A percentile compares a stretch with the other conserved stretches of the same genome.
Evolutionary conservation across 2,329 filamentous ascomycete genomes (phyloP).

Genomic region (Neoarthrinium moseri): DNA sequence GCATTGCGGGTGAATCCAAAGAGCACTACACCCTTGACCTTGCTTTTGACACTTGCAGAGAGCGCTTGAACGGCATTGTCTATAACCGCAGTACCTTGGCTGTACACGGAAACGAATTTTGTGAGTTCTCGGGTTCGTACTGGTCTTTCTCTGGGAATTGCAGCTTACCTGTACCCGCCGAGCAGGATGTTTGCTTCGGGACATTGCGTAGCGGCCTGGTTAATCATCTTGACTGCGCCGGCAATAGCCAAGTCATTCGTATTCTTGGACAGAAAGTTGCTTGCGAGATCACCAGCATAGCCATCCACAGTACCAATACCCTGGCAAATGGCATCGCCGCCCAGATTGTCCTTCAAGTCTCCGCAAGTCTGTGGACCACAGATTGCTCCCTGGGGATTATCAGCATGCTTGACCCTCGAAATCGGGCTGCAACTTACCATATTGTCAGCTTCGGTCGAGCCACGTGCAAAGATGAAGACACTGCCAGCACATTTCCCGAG

Average conservation of each 20-base stretch:
- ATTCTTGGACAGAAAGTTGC: conserved; percentile 28
- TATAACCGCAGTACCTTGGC: conserved; percentile 37
- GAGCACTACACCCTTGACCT: conserved; percentile 33
- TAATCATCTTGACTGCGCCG: conserved; percentile 19
- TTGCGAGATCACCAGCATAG: conserved; percentile 26
- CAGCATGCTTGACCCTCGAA: neutral
- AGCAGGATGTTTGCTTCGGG: conserved; percentile 3
- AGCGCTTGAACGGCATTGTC: conserved; percentile 34
- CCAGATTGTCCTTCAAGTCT: conserved; percentile 21
- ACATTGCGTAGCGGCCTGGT: neutral
- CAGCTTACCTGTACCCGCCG: conserved; percentile 8
- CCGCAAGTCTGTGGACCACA: conserved; percentile 27
- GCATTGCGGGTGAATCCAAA: conserved; percentile 35
- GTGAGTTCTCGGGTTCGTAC: conserved; percentile 22
- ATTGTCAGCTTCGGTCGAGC: conserved; percentile 3
- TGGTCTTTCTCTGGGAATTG: conserved; percentile 25
- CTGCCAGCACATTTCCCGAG: conserved; percentile 24
- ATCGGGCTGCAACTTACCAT: neutral
- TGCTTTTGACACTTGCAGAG: conserved; percentile 17
- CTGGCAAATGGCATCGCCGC: conserved; percentile 31
- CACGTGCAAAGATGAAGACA: conserved; percentile 21
- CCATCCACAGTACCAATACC: conserved; percentile 27
- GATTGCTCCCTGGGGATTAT: conserved; percentile 22
- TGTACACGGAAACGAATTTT: conserved; percentile 11
- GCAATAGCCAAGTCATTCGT: conserved; percentile 21